Evolutionary conservation across 2,329 filamentous ascomycete genomes (phyloP).

Genomic region (Dryadomyces quercus-mongolicae): DNA sequence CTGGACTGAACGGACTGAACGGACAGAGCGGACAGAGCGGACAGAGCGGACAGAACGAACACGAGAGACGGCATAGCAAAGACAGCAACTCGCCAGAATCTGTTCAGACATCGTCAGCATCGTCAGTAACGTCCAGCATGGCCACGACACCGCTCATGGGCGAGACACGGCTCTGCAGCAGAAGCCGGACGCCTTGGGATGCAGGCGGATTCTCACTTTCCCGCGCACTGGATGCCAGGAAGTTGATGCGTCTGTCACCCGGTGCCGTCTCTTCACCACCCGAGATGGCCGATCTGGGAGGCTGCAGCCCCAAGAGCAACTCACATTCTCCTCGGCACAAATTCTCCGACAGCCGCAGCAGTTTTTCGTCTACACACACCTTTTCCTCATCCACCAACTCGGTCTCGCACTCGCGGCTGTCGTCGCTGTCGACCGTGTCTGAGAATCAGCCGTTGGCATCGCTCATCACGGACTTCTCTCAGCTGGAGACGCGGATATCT

Average conservation of each 20-base stretch:
- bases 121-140: slow-evolving; percentile 11
- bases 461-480: slow-evolving; percentile 23
- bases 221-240: slow-evolving; percentile 27
- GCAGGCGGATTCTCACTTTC: slow-evolving; percentile 36
- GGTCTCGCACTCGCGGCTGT: slow-evolving; percentile 37
- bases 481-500: slow-evolving; percentile 18
- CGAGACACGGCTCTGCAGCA: slow-evolving; percentile 21
- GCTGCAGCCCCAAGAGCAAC: slow-evolving; percentile 20
- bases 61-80: background rate
- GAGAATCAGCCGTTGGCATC: slow-evolving; percentile 24
- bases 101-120: slow-evolving; percentile 14
- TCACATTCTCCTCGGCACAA: slow-evolving; percentile 29
- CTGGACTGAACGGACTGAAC: too few species aligned
- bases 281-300: background rate
- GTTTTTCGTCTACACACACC: slow-evolving; percentile 36
- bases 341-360: slow-evolving; percentile 40
- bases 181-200: slow-evolving; percentile 37
- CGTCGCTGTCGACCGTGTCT: slow-evolving; percentile 39
- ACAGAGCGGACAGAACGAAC: slow-evolving; percentile 3
- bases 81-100: slow-evolving; percentile 10
- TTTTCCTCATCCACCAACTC: slow-evolving; percentile 29
- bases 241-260: slow-evolving; percentile 16
- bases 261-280: background rate
- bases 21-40: background rate
- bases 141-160: slow-evolving; percentile 15